phyloP scores from a whole-genome alignment of 2,329 filamentous ascomycete genomes.

The Penicillium freii region DNA sequence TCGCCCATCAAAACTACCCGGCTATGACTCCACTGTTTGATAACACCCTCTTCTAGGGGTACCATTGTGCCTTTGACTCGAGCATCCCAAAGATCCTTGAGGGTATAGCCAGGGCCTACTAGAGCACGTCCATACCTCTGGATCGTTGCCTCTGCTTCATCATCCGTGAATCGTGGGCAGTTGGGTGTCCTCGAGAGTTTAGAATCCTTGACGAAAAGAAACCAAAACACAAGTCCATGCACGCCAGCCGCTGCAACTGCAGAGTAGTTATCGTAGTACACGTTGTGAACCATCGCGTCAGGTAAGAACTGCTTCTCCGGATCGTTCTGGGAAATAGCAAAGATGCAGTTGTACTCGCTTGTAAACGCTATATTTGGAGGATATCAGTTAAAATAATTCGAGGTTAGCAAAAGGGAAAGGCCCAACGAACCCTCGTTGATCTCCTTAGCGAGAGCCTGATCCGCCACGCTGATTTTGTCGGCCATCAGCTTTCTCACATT shows the following conservation, averaged over 20 bases:
- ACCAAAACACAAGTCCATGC: conserved; percentile 20
- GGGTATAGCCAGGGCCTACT: conserved; percentile 22
- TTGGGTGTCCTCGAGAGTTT: conserved; percentile 11
- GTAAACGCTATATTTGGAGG: conserved; percentile 7
- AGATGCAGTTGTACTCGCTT: conserved; percentile 26
- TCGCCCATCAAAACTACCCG: conserved; percentile 21
- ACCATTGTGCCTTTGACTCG: conserved; percentile 16
- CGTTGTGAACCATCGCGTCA: conserved; percentile 10
- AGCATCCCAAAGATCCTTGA: conserved; percentile 18
- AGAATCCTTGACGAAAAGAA: conserved; percentile 15
- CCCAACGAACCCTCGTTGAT: conserved; percentile 3
- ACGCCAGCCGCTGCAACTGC: conserved; percentile 12
- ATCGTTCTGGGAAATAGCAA: conserved; percentile 19
- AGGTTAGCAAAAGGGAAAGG: neutral
- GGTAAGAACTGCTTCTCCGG: conserved; percentile 7
- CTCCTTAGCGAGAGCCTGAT: neutral
- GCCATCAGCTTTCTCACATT: conserved; percentile 34
- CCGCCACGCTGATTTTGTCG: conserved; percentile 8
- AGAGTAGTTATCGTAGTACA: conserved; percentile 18
- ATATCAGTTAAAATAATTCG: neutral
- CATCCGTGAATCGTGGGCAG: conserved; percentile 13
- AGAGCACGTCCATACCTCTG: conserved; percentile 7
- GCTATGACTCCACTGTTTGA: conserved; percentile 16
- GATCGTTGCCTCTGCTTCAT: conserved; percentile 15
- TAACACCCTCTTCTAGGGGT: conserved; percentile 17